These are phyloP conservation scores for Dactylellina leptospora DNA, from an alignment of 2,329 filamentous ascomycete species.

Conservation along the genomic window DNA sequence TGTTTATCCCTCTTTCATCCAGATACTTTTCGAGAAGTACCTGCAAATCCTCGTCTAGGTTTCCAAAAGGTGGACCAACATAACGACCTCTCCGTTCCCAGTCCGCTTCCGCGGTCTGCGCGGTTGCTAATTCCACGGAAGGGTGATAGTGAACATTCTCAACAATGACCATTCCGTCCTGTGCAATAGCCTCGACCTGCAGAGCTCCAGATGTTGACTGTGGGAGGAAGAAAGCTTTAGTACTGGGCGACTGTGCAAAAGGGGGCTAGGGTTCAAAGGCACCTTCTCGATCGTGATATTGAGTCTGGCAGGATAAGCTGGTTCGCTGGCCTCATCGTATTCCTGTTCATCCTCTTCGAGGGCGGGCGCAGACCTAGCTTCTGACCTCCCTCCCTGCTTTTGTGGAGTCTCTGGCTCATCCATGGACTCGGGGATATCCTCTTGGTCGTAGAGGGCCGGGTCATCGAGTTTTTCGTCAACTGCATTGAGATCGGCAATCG, in stretches of 20 bases:
- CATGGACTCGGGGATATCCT: slow-evolving; percentile 56
- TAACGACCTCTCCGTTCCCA: slow-evolving; percentile 82
- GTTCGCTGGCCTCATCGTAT: slow-evolving; percentile 66
- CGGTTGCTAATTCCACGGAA: slow-evolving; percentile 78
- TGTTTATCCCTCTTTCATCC: slow-evolving; percentile 91
- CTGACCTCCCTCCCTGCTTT: slow-evolving; percentile 65
- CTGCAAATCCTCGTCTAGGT: slow-evolving; percentile 95
- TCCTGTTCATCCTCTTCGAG: slow-evolving; percentile 67
- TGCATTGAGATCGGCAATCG: slow-evolving; percentile 80
- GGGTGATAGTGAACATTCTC: slow-evolving; percentile 91
- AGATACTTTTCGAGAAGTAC: slow-evolving; percentile 90
- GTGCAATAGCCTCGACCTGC: slow-evolving; percentile 83
- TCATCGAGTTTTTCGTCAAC: slow-evolving; percentile 69
- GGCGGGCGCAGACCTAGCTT: slow-evolving; percentile 69
- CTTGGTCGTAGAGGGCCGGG: slow-evolving; percentile 65
- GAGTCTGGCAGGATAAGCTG: slow-evolving; percentile 79
- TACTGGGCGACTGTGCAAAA: not conserved
- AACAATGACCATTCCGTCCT: slow-evolving; percentile 85
- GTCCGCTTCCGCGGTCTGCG: slow-evolving; percentile 76
- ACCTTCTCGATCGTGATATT: slow-evolving; percentile 87
- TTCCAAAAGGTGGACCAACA: slow-evolving; percentile 89
- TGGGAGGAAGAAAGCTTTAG: slow-evolving; percentile 55
- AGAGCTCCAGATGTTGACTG: slow-evolving; percentile 74
- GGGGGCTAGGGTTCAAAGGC: not conserved
- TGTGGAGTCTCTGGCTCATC: slow-evolving; percentile 63